Conservation (phyloP, 768 basidiomycete species). For the Coprinopsis sp. region DNA sequence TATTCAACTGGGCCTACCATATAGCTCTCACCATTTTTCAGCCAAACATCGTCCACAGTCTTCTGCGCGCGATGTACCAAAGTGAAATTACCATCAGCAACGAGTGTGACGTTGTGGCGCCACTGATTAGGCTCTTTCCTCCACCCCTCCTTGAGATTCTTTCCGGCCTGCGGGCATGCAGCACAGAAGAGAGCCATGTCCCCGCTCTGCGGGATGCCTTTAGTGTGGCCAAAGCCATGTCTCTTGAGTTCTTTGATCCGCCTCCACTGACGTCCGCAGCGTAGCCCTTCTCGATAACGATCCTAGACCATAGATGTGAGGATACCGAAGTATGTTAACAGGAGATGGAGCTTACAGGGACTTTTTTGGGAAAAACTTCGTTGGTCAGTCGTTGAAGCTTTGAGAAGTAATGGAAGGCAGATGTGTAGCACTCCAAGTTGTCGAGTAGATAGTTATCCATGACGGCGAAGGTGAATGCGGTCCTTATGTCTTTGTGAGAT, state of each 20-base stretch:
- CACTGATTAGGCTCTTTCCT: not conserved
- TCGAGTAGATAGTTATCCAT: slow-evolving; percentile 13
- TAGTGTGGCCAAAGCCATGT: slow-evolving; percentile 9
- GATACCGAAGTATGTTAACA: not conserved
- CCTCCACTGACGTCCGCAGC: slow-evolving; percentile 12
- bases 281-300: slow-evolving; percentile 13
- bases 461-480: slow-evolving; percentile 14
- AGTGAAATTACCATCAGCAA: slow-evolving; percentile 14
- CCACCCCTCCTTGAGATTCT: slow-evolving; percentile 16
- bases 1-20: slow-evolving; percentile 8
- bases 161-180: slow-evolving; percentile 14
- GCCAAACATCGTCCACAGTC: slow-evolving; percentile 7
- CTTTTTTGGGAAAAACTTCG: slow-evolving; percentile 8
- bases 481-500: slow-evolving; percentile 8
- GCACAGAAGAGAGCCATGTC: slow-evolving; percentile 17
- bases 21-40: slow-evolving; percentile 12
- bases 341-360: not conserved
- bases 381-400: slow-evolving; percentile 15
- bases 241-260: slow-evolving; percentile 14
- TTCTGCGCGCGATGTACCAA: slow-evolving; percentile 10
- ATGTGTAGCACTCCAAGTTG: slow-evolving; percentile 17
- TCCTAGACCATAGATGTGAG: slow-evolving; percentile 5
- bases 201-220: not conserved
- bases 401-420: slow-evolving; percentile 15
- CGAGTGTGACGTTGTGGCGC: not conserved